Conservation (phyloP, 2,329 filamentous ascomycete species). For the Aplosporella prunicola region DNA sequence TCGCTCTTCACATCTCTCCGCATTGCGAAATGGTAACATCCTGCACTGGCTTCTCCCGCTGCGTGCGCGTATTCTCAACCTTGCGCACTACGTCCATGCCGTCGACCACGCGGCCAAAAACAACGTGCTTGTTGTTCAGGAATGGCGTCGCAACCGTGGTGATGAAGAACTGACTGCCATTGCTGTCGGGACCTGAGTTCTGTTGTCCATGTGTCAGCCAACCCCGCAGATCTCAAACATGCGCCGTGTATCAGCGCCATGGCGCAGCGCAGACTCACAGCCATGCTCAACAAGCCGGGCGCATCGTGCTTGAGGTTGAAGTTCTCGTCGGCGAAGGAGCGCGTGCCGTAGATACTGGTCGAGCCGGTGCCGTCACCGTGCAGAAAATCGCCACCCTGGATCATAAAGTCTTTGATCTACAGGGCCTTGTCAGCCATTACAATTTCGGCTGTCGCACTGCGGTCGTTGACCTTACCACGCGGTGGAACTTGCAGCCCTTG, state of each 20-base stretch:
- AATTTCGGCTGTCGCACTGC: not conserved
- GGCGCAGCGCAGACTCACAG: slow-evolving; percentile 48
- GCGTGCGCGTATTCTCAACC: slow-evolving; percentile 80
- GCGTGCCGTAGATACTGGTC: slow-evolving; percentile 76
- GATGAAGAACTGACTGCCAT: slow-evolving; percentile 97
- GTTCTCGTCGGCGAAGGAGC: slow-evolving; percentile 83
- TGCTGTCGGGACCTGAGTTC: slow-evolving; percentile 87
- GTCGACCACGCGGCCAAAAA: slow-evolving; percentile 83
- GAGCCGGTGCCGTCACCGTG: slow-evolving; percentile 88
- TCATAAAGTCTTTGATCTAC: slow-evolving; percentile 93
- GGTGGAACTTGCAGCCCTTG: slow-evolving; percentile 89
- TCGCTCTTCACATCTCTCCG: slow-evolving; percentile 67
- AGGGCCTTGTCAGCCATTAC: slow-evolving; percentile 5
- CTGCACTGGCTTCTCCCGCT: slow-evolving; percentile 71
- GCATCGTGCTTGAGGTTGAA: slow-evolving; percentile 70
- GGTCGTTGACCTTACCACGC: slow-evolving; percentile 55
- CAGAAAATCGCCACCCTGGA: slow-evolving; percentile 91
- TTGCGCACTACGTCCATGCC: slow-evolving; percentile 87
- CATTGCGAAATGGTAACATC: slow-evolving; percentile 81
- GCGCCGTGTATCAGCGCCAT: not conserved
- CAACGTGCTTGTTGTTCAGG: slow-evolving; percentile 86
- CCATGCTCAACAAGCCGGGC: slow-evolving; percentile 83
- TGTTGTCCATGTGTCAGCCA: slow-evolving; percentile 28
- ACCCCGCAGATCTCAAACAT: not conserved
- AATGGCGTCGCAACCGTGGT: slow-evolving; percentile 81